A percentile compares a stretch with the other conserved stretches of the same genome.
These are phyloP conservation scores for Botrytis sinoallii DNA, from an alignment of 2,329 filamentous ascomycete genomes.

Conservation along the genomic window DNA sequence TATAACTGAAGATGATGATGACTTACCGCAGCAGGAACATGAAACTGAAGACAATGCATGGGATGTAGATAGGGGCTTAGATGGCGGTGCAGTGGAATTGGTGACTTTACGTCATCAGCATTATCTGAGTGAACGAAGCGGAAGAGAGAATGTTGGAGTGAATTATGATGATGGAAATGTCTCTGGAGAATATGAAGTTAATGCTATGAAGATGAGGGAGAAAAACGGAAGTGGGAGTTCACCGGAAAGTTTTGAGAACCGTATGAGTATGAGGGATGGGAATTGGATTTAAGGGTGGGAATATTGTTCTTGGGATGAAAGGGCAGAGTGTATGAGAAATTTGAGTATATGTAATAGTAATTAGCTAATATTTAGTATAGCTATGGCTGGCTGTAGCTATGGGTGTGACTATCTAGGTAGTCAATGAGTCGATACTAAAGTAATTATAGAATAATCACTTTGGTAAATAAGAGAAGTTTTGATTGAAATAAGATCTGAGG, in stretches of 20 bases:
- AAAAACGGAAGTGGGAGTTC: background rate
- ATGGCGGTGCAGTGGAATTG: background rate
- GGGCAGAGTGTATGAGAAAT: background rate
- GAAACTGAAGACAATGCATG: background rate
- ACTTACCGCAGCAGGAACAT: background rate
- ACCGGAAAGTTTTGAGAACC: background rate
- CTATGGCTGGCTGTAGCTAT: background rate
- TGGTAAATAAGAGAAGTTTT: background rate
- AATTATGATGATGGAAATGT: background rate
- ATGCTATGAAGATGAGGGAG: slow-evolving; percentile 6
- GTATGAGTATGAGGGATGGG: slow-evolving; percentile 14
- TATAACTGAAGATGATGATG: background rate
- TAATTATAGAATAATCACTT: background rate
- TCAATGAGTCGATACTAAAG: background rate
- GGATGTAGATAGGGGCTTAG: background rate
- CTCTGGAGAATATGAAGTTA: slow-evolving; percentile 3
- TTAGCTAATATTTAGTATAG: background rate
- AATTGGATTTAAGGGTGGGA: slow-evolving; percentile 25
- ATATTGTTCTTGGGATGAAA: background rate
- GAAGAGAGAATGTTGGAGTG: background rate
- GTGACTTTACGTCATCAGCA: background rate
- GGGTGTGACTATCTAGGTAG: background rate
- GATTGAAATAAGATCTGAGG: background rate
- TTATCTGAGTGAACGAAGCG: background rate
- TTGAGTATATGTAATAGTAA: background rate